Base-by-base conservation (phyloP, 2,329 filamentous ascomycete species). In the Verticillium nubilum region DNA sequence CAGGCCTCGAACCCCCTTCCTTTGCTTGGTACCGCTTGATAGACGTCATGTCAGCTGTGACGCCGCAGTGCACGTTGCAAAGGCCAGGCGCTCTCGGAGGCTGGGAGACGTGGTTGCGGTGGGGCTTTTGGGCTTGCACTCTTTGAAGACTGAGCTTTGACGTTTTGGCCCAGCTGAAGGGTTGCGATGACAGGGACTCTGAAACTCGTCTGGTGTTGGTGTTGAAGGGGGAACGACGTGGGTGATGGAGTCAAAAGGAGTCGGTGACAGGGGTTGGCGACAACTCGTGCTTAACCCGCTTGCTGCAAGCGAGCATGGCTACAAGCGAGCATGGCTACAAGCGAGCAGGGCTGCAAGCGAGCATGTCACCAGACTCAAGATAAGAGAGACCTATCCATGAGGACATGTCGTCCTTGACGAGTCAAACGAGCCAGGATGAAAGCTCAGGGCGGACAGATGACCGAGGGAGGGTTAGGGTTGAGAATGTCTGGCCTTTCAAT, bases 111-210 rank as follows among this genome's bases (percentile, higher is more conserved):
- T 13, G 26, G 23, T 9, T 19, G 19, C 37, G 19, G 54, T 31
- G 33, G 29, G 29, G 54, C 33, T n/a, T n/a, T n/a, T n/a, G n/a
- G n/a, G n/a, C n/a, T n/a, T 33, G 52, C 26, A 17, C 29, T 29
- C 28, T 27, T n/a, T 54, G 52, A 31, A 54, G 52, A 47, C 25
- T 27, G 54, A 19, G 42, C 42, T 50, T 50, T 50, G 42, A 50
- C 42, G 42, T 50, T 50, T 50, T 50, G 42, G 10, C 42, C 42
- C 42, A 50, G 13, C 42, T 23, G 42, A 50, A 26, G 54, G 54
- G 54, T 56, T 56, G 54, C 54, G 54, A 56, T 56, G 54, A 15
- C 54, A 56, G 54, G 54, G 54, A n/a, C 54, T 26, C 29, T 56
- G 54, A 56, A 56, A 56, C 54, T 28, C 33, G 25, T 26, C 54